Percentiles rank a stretch among this genome's conserved stretches.
Conservation (phyloP, 2,329 filamentous ascomycete species). For the Fusarium nisikadoi region DNA sequence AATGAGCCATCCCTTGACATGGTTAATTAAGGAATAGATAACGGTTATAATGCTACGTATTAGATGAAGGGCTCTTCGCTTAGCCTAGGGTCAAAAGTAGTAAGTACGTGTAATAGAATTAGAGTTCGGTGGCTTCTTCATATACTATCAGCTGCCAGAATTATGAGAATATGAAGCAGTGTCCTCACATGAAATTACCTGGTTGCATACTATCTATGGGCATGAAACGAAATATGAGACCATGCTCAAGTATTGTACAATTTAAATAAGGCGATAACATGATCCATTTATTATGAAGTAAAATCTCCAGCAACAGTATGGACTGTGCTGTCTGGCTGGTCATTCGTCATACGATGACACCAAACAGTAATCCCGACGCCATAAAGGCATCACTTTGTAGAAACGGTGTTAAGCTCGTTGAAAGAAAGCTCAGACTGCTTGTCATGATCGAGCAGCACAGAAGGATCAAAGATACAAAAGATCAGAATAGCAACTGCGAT, state of each 20-base stretch:
- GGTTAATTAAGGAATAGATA: not conserved
- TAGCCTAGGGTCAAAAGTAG: not conserved
- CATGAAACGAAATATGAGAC: not conserved
- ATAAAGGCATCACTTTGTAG: not conserved
- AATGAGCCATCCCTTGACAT: not conserved
- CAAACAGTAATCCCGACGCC: fast-evolving
- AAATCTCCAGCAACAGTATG: fast-evolving
- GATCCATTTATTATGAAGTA: not conserved
- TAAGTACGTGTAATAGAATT: not conserved
- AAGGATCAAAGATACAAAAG: slow-evolving; percentile 53
- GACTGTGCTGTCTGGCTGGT: no score
- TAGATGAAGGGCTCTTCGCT: no score
- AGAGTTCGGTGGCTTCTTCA: not conserved
- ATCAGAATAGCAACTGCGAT: slow-evolving; percentile 57
- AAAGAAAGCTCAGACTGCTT: not conserved
- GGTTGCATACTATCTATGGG: no score
- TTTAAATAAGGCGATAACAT: no score
- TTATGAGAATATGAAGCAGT: not conserved
- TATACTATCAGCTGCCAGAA: no score
- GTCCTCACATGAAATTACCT: fast-evolving
- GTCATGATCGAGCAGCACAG: not conserved
- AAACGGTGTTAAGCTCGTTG: slow-evolving; percentile 14
- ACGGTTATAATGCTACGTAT: no score
- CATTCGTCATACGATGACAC: not conserved
- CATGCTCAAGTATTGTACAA: not conserved